Evolutionary conservation across 78 protist genomes (phyloP).

Genomic region (Dictyostelium firmibasis): DNA sequence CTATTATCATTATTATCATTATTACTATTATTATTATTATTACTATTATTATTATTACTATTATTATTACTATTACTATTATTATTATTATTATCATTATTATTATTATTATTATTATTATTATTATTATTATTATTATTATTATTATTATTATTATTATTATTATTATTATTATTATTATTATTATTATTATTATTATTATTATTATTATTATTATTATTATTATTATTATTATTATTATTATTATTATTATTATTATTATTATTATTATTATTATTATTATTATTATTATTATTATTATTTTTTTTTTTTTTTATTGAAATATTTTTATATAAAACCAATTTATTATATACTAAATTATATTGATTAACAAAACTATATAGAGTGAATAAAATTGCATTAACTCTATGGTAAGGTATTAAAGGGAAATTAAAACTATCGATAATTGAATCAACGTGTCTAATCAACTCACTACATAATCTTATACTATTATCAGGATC

Average conservation of each 20-base stretch:
- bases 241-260: background rate
- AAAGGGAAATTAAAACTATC: background rate
- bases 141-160: too few species aligned
- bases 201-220: background rate
- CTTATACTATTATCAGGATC: background rate
- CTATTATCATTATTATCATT: background rate
- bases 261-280: background rate
- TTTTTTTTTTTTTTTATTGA: background rate
- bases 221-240: background rate
- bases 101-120: too few species aligned
- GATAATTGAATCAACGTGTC: background rate
- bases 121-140: background rate
- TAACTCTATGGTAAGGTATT: background rate
- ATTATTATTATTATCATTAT: background rate
- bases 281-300: background rate
- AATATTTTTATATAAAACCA: background rate
- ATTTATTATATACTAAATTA: background rate
- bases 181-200: background rate
- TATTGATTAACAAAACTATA: background rate
- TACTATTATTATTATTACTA: background rate
- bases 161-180: background rate
- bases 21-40: too few species aligned
- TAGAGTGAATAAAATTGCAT: background rate
- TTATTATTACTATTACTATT: background rate
- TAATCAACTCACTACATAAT: background rate